Evolutionary conservation across 768 basidiomycete genomes (phyloP), one percentile per base, ranked within the genome.

Genomic region (Pleurotus djamor): DNA sequence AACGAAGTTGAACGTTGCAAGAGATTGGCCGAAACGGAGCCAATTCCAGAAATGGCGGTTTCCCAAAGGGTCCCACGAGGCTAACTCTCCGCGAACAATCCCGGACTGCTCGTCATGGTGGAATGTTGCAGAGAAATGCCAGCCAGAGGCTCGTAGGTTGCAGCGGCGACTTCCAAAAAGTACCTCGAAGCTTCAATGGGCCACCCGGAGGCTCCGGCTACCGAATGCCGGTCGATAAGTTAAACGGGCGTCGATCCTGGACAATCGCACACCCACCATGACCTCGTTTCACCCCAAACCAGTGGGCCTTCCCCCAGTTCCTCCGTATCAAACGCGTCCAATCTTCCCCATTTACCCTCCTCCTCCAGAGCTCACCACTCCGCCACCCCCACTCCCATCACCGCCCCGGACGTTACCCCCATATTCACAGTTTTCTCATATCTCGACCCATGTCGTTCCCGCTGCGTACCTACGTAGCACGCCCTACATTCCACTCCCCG

Each of bases 361-460:
- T 16, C 79, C 79, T 5, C 76, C 76, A 51, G 69, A 76, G 1
- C 68, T 71, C 58, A 72, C 75, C 35, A 62, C 74, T 5, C 55
- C 56, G 35, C 60, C 52, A 43, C 79, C 80, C 16, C n/a, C 68
- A 0, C 68, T 80, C 5, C 83, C 81, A 10, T 75, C 75, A 9
- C 69, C 72, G 16, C 74, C 69, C 36, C 73, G 75, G 21, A 65
- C 67, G 57, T 74, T 72, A 4, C 61, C 68, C 9, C 73, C 75
- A 47, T 67, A 67, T 28, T 69, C 69, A 0, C 70, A 69, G 43
- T 86, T 76, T 61, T 72, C 70, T 17, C 45, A 47, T 5, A 65
- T 85, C 1, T 76, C 79, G 1, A 84, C 84, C 0, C 85, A 88
- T 60, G 60, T 88, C 28, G 64, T 86, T 14, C 84, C 85, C 5